Evolutionary conservation across 495 filamentous ascomycete species (phyloP).

Genomic region (Tuber brumale): DNA sequence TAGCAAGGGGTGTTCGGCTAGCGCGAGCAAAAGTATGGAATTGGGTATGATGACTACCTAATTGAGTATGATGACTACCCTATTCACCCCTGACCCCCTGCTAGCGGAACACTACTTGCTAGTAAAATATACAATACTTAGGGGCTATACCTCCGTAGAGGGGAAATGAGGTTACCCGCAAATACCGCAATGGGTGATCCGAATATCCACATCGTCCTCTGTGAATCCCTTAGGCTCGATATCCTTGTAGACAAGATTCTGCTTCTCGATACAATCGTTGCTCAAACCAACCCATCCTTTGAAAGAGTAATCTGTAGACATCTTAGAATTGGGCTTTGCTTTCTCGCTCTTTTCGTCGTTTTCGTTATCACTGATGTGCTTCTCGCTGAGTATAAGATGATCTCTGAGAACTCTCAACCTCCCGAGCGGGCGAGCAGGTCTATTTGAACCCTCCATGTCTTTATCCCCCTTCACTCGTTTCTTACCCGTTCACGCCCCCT

Average conservation of each 20-base stretch:
- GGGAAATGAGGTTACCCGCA: conserved; percentile 51
- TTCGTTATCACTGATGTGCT: background rate
- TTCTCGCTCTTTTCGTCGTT: background rate
- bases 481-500: background rate
- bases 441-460: conserved; percentile 15
- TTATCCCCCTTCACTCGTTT: background rate
- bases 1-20: too few species aligned
- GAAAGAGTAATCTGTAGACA: conserved; percentile 54
- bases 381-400: background rate
- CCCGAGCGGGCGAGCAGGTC: background rate
- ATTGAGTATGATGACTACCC: too few species aligned
- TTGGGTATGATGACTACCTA: too few species aligned
- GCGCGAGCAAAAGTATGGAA: too few species aligned
- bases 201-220: conserved; percentile 69
- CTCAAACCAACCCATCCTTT: conserved; percentile 74
- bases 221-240: conserved; percentile 74
- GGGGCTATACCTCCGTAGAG: too few species aligned
- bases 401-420: background rate
- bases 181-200: conserved; percentile 75
- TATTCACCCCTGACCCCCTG: too few species aligned
- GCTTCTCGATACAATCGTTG: conserved; percentile 50
- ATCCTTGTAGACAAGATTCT: conserved; percentile 63
- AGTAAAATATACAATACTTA: too few species aligned
- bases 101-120: too few species aligned
- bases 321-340: background rate